Conservation (phyloP, 805 yeast genomes). For the Wickerhamiella qilinensis region DNA sequence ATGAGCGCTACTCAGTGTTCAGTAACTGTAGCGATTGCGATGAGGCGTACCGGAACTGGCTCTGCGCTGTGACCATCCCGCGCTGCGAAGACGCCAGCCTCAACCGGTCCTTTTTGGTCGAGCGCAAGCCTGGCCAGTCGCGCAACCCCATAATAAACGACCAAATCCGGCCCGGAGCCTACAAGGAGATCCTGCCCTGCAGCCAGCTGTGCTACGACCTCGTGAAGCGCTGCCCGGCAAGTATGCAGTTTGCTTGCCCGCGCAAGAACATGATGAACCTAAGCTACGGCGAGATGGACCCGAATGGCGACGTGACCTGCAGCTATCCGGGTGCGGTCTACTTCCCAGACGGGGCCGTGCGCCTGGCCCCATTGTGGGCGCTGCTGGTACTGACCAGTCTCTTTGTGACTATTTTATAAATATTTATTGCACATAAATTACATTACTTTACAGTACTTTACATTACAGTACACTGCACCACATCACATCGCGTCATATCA, state of each 20-base stretch:
- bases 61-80: constrained; percentile 79
- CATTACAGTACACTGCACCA: too few species aligned
- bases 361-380: too few species aligned
- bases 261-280: constrained; percentile 7
- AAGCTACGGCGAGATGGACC: constrained; percentile 18
- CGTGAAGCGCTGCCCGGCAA: constrained; percentile 71
- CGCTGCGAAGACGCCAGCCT: constrained; percentile 45
- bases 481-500: too few species aligned
- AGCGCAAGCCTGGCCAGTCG: constrained; percentile 33
- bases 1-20: constrained; percentile 58
- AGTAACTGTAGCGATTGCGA: constrained; percentile 60
- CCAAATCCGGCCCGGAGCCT: constrained; percentile 38
- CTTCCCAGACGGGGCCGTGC: not conserved
- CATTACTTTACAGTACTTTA: too few species aligned
- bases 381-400: too few species aligned
- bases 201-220: constrained; percentile 61
- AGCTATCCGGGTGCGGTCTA: constrained; percentile 25
- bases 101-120: constrained; percentile 22
- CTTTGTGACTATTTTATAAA: too few species aligned
- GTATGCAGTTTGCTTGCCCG: constrained; percentile 66
- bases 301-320: constrained; percentile 22
- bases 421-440: too few species aligned
- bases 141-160: constrained; percentile 45
- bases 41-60: constrained; percentile 63
- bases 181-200: constrained; percentile 79